Conservation (phyloP, 1,284 basidiomycete genomes). For the Agroathelia rolfsii region DNA sequence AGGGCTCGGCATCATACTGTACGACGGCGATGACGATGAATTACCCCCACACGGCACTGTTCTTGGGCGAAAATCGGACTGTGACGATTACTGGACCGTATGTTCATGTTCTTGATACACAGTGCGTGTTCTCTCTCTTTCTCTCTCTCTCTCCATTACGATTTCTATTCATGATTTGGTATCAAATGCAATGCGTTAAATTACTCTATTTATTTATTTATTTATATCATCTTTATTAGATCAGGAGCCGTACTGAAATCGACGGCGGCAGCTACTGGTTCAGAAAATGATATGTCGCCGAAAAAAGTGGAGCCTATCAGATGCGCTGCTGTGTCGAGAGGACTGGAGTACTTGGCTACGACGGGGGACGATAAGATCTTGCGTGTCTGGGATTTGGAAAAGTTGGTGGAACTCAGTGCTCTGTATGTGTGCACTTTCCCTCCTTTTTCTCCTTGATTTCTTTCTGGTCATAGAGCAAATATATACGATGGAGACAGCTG, state of each 20-base stretch:
- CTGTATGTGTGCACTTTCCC: conserved; percentile 34
- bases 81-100: conserved; percentile 48
- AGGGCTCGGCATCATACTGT: too few relatives aligned
- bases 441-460: background rate
- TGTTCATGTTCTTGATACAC: conserved; percentile 43
- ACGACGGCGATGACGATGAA: too few relatives aligned
- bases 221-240: too few relatives aligned
- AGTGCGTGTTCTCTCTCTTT: conserved; percentile 24
- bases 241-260: conserved; percentile 30
- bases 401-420: conserved; percentile 44
- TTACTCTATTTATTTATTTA: too few relatives aligned
- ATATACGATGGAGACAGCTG: conserved; percentile 11
- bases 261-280: too few relatives aligned
- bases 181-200: too few relatives aligned
- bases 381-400: conserved; percentile 60
- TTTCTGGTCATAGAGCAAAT: background rate
- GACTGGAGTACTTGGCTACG: conserved; percentile 46
- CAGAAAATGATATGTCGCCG: too few relatives aligned
- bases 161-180: too few relatives aligned
- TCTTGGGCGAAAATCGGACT: conserved; percentile 24
- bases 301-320: conserved; percentile 61
- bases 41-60: conserved; percentile 40
- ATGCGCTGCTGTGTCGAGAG: conserved; percentile 43
- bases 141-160: too few relatives aligned
- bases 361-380: conserved; percentile 74